Base-by-base conservation (phyloP, 2,329 filamentous ascomycete genomes). In the Monosporascus sp. region DNA sequence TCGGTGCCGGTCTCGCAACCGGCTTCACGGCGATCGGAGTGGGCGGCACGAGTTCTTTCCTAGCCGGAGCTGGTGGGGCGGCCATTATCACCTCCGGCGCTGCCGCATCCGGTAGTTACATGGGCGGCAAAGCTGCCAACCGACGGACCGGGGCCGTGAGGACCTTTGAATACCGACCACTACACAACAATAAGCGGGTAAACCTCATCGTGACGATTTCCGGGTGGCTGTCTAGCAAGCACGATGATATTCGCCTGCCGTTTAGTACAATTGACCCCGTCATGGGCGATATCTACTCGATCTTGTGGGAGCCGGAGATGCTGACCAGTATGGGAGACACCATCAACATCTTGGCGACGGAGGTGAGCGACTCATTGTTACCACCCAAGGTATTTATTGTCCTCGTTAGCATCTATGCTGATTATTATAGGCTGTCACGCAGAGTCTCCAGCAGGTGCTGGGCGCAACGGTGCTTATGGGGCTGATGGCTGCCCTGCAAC, bases 271-370 rank as follows among this genome's bases (percentile, higher is more conserved):
- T 99, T 6, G 92, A 99, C 69, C 90, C 95, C 1, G 83, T 97
- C 58, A 99, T 99, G 94, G 94, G 94, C 14, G 94, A 99, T 67
- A 85, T 99, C 17, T 99, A 99, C 73, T 97, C 93, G 1, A 87
- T 99, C 11, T 77, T 95, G 54, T 99, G 94, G 92, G 94, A 99
- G 70, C 95, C 94, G 3, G 94, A 99, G 67, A 96, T 99, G 92
- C 80, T 99, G 66, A 87, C 85, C 62, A 96, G 90, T 71, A 99
- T 97, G 87, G 94, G 94, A 81, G 90, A 94, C 68, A 99, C 94
- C 46, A 97, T 99, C 65, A 97, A 97, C 64, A 97, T 99, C 71
- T 77, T 99, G 58, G 94, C 94, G 53, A 99, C 94, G 37, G 94
- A 99, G 83, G 90, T 93, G 72, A 72, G 81, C 82, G 70, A 41